Evolutionary conservation across 768 basidiomycete species (phyloP), one percentile per base, ranked within the genome.

Genomic region (Galerina sulciceps): DNA sequence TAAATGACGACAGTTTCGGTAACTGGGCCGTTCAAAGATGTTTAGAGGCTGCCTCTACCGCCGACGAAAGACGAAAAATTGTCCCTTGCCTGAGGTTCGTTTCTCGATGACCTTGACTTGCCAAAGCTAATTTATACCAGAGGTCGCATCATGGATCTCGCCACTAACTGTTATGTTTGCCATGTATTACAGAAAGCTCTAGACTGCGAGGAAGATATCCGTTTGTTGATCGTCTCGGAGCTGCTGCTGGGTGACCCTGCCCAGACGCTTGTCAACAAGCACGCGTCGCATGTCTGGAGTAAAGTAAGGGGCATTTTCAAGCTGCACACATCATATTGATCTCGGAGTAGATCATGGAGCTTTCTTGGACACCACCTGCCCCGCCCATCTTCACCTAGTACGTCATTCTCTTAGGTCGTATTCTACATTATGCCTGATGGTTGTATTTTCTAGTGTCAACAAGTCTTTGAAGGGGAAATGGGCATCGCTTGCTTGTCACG

Each of bases 11-110:
- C n/a, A 91, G 92, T n/a, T 94, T 94, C 62, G 93, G 93, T 2
- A 94, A 94, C 66, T 94, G 92, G 92, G 92, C 92, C 0, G 92
- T 94, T 37, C 93, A 94, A 71, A 79, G 93, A 56, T 94, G 93
- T 70, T 76, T 94, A 4, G 93, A 94, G 66, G 89, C 90, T 0
- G 90, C 90, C 48, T 83, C 89, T 15, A 88, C 82, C 37, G 71
- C 80, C 18, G 89, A 91, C 41, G 93, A 94, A 68, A 76, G 90
- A 60, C 79, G 88, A 37, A 93, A 92, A 76, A 88, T 94, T 46
- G 91, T 93, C 47, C 73, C 76, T n/a, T 94, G 92, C 68, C 93
- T 94, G 93, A 84, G 88, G 92, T 91, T 55, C 20, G 78, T 68
- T 1, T 20, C 14, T 18, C 10, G 53, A 18, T 1, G 17, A 15